A percentile compares a stretch with the other conserved stretches of the same genome.
Evolutionary conservation across 495 filamentous ascomycete genomes (phyloP).

Genomic region (Aspergillus homomorphus): DNA sequence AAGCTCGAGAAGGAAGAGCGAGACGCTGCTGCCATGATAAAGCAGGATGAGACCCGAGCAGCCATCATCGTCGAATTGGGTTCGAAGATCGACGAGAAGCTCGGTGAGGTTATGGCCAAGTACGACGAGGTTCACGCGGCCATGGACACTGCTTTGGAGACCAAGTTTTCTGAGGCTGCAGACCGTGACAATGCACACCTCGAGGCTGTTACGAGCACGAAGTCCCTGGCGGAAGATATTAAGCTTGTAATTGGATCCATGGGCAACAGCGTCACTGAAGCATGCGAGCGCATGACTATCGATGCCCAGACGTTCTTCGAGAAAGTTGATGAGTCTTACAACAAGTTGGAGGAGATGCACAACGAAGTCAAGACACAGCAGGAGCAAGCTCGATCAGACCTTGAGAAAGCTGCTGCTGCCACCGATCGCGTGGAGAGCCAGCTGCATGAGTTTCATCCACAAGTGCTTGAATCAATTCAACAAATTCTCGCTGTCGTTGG

Average conservation of each 20-base stretch:
- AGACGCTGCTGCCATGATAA: slow-evolving; percentile 65
- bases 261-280: slow-evolving; percentile 76
- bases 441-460: slow-evolving; percentile 76
- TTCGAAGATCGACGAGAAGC: slow-evolving; percentile 73
- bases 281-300: slow-evolving; percentile 75
- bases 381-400: slow-evolving; percentile 70
- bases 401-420: slow-evolving; percentile 64
- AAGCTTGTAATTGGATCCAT: slow-evolving; percentile 79
- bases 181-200: slow-evolving; percentile 63
- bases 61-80: slow-evolving; percentile 55
- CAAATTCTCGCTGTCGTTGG: slow-evolving; percentile 77
- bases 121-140: slow-evolving; percentile 76
- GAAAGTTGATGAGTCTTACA: slow-evolving; percentile 70
- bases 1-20: slow-evolving; percentile 77
- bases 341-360: slow-evolving; percentile 74
- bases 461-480: slow-evolving; percentile 75
- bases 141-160: slow-evolving; percentile 64
- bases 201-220: slow-evolving; percentile 66
- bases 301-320: slow-evolving; percentile 81
- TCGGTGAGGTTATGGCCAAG: slow-evolving; percentile 71
- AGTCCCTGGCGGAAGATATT: slow-evolving; percentile 78
- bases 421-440: slow-evolving; percentile 74
- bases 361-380: slow-evolving; percentile 70
- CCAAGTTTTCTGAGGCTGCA: slow-evolving; percentile 64
- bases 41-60: slow-evolving; percentile 59